phyloP scores from a whole-genome alignment of 2,329 filamentous ascomycete species.

The Ceratocystis variospora region DNA sequence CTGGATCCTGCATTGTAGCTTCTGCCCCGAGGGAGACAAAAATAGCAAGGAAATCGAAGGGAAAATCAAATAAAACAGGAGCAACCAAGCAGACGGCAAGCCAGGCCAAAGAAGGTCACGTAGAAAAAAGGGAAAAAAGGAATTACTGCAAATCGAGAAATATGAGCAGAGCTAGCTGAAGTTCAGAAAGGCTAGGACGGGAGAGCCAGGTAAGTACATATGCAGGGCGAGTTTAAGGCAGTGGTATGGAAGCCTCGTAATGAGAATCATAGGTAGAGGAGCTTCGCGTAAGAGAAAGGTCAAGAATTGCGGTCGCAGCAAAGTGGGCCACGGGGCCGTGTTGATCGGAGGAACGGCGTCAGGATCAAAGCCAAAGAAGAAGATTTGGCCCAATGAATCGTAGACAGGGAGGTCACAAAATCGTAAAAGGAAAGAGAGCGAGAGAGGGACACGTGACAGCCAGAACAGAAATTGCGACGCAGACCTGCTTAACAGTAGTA shows the following conservation, averaged over 20 bases:
- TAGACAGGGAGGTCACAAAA: neutral
- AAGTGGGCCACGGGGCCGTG: neutral
- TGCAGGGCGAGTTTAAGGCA: slow-evolving; percentile 1
- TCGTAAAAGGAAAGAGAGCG: neutral
- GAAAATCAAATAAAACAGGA: neutral
- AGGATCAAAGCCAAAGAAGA: neutral
- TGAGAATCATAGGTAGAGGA: neutral
- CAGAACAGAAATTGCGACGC: neutral
- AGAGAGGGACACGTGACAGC: neutral
- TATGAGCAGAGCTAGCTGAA: neutral
- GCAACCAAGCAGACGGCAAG: neutral
- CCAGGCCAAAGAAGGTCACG: neutral
- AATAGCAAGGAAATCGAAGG: neutral
- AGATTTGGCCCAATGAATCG: neutral
- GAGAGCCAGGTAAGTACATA: neutral
- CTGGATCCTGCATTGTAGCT: neutral
- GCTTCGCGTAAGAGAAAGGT: neutral
- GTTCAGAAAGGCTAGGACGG: neutral
- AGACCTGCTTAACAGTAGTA: neutral
- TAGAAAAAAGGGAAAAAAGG: neutral
- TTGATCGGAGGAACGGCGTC: neutral
- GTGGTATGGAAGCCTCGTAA: slow-evolving; percentile 1
- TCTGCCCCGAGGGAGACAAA: neutral
- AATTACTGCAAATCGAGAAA: neutral
- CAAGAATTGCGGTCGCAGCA: neutral